phyloP scores from a whole-genome alignment of 2,329 filamentous ascomycete species.

The Myriosclerotinia curreyana region DNA sequence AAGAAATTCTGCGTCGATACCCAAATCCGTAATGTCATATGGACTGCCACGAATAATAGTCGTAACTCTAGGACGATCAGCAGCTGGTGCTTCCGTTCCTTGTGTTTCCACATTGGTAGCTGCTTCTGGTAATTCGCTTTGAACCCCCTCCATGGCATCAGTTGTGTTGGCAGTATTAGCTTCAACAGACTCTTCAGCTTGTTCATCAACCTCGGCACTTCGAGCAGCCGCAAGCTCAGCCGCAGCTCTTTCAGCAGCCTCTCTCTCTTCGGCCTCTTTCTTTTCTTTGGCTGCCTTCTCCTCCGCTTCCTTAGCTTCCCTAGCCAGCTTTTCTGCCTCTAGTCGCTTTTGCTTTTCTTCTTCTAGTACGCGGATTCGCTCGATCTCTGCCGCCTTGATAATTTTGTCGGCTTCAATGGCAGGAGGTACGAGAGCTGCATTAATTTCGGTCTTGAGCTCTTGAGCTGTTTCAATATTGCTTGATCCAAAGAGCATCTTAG shows the following conservation, averaged over 20 bases:
- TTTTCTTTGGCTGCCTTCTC: constrained; percentile 64
- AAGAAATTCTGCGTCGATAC: constrained; percentile 91
- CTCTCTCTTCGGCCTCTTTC: constrained; percentile 67
- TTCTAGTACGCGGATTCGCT: constrained; percentile 53
- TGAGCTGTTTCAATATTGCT: constrained; percentile 65
- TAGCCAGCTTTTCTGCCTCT: constrained; percentile 63
- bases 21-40: constrained; percentile 89
- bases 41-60: constrained; percentile 83
- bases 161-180: constrained; percentile 27
- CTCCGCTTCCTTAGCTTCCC: constrained; percentile 70
- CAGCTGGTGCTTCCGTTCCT: constrained; percentile 43
- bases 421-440: constrained; percentile 73
- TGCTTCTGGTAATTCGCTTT: constrained; percentile 45
- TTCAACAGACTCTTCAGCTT: constrained; percentile 38
- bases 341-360: constrained; percentile 61
- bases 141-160: constrained; percentile 71
- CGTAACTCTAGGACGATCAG: constrained; percentile 62
- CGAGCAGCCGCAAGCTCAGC: constrained; percentile 50
- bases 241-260: constrained; percentile 56
- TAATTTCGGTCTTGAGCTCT: constrained; percentile 65
- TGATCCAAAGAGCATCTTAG: constrained; percentile 76
- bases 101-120: background rate
- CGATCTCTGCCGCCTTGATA: constrained; percentile 57
- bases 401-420: constrained; percentile 80
- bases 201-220: constrained; percentile 45